These are phyloP conservation scores for Vitrella brassicaformis DNA, from an alignment of 73 alveolate genomes.

Conservation along the genomic window DNA sequence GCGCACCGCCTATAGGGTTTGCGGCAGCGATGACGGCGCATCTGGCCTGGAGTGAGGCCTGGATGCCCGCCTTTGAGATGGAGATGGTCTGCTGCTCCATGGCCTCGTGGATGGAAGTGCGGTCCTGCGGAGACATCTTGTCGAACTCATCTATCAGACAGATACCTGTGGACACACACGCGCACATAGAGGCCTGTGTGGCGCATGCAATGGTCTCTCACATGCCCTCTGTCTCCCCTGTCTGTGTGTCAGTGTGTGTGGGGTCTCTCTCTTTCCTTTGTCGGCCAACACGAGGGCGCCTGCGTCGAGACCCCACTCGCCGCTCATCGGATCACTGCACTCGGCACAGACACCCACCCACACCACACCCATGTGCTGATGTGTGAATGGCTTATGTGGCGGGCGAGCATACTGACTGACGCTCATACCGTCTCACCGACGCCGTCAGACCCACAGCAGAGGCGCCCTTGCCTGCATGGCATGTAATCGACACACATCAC, in stretches of 20 bases:
- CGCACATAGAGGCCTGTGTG: too few species aligned
- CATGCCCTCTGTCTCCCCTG: conserved; percentile 5
- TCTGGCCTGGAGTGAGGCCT: conserved; percentile 95
- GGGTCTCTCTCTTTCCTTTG: conserved; percentile 24
- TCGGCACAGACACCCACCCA: not conserved
- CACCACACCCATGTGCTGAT: not conserved
- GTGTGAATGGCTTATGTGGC: not conserved
- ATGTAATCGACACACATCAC: conserved; percentile 3
- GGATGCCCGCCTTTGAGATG: conserved; percentile 99
- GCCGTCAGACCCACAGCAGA: conserved; percentile 99
- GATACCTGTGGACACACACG: too few species aligned
- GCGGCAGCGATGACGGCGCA: conserved; percentile 99
- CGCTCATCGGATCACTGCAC: conserved; percentile 48
- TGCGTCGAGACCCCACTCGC: conserved; percentile 97
- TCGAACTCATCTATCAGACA: conserved; percentile 99
- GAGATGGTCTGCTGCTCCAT: conserved; percentile 98
- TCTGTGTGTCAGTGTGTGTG: too few species aligned
- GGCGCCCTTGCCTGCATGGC: conserved; percentile 99
- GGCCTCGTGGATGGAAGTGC: conserved; percentile 99
- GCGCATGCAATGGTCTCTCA: too few species aligned
- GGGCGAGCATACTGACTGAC: not conserved
- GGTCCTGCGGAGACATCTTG: conserved; percentile 94
- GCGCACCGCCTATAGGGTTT: conserved; percentile 87
- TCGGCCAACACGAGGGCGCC: conserved; percentile 99
- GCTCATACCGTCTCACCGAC: conserved; percentile 87